phyloP scores from a whole-genome alignment of 345 rosid species.

The Diplotaxis tenuifolia region DNA sequence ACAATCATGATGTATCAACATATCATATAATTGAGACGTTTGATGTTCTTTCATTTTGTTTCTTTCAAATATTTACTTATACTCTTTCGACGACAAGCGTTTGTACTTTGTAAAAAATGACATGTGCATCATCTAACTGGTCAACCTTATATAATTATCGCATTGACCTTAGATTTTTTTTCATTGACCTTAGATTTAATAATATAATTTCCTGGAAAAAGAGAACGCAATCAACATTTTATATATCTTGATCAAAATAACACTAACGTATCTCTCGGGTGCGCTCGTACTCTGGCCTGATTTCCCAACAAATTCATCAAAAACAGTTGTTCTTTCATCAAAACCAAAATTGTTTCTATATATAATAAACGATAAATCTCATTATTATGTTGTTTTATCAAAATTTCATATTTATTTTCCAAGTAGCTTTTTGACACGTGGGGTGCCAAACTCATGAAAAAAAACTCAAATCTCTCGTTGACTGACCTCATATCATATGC shows the following conservation, averaged over 20 bases:
- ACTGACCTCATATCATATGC: background rate
- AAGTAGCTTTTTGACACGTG: background rate
- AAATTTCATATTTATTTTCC: background rate
- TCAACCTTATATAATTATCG: slow-evolving; percentile 34
- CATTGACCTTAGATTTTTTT: slow-evolving; percentile 17
- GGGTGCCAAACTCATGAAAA: background rate
- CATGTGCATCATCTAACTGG: slow-evolving; percentile 35
- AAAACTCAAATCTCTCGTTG: background rate
- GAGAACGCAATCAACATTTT: background rate
- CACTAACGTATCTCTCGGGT: slow-evolving; percentile 15
- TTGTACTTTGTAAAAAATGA: slow-evolving; percentile 40
- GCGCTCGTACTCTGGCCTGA: background rate
- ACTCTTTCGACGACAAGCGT: slow-evolving; percentile 46
- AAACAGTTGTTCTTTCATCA: too few relatives aligned
- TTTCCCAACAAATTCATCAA: background rate
- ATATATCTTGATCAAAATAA: background rate
- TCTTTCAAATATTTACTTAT: slow-evolving; percentile 41
- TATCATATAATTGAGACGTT: slow-evolving; percentile 24
- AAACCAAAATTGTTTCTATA: background rate
- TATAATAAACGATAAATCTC: background rate
- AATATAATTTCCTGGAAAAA: background rate
- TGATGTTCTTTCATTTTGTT: slow-evolving; percentile 10
- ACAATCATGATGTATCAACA: slow-evolving; percentile 11
- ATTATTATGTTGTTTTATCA: background rate
- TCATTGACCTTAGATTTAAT: background rate